Percentiles rank a stretch among this genome's conserved stretches.
phyloP scores from a whole-genome alignment of 441 rosid species.

The Sinapis alba region DNA sequence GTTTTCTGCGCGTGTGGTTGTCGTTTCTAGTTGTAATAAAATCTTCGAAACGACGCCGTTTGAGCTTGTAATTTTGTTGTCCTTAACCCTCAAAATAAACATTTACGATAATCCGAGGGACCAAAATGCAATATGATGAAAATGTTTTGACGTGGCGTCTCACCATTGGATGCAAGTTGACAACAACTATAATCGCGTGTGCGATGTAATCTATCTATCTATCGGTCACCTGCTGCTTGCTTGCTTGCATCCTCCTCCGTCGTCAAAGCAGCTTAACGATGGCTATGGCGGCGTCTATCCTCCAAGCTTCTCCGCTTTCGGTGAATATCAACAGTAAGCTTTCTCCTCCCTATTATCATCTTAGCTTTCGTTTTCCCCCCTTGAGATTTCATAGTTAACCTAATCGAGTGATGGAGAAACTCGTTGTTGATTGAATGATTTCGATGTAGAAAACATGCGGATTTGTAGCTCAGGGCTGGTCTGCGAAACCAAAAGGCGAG shows the following conservation, averaged over 20 bases:
- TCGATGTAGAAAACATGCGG: slow-evolving; percentile 8
- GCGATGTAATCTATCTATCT: neutral
- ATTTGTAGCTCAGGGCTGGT: slow-evolving; percentile 14
- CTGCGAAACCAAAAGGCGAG: slow-evolving; percentile 15
- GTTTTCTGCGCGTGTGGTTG: slow-evolving; percentile 30
- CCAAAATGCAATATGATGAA: neutral
- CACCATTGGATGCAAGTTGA: neutral
- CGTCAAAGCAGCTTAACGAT: slow-evolving; percentile 27
- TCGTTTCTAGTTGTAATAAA: neutral
- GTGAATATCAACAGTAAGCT: slow-evolving; percentile 26
- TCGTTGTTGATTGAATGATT: neutral
- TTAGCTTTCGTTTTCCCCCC: neutral
- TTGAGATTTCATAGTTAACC: neutral
- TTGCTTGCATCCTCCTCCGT: neutral
- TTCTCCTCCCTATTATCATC: neutral
- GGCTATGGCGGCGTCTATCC: slow-evolving; percentile 32
- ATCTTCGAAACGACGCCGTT: neutral
- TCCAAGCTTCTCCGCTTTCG: slow-evolving; percentile 26
- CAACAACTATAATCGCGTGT: neutral
- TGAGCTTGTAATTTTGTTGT: neutral
- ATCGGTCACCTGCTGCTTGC: neutral
- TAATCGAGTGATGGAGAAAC: neutral
- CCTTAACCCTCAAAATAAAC: neutral
- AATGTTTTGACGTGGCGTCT: neutral
- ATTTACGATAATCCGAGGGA: neutral